These are phyloP conservation scores for Xylariaceae sp. DNA, from an alignment of 2,329 filamentous ascomycete genomes.

Conservation along the genomic window DNA sequence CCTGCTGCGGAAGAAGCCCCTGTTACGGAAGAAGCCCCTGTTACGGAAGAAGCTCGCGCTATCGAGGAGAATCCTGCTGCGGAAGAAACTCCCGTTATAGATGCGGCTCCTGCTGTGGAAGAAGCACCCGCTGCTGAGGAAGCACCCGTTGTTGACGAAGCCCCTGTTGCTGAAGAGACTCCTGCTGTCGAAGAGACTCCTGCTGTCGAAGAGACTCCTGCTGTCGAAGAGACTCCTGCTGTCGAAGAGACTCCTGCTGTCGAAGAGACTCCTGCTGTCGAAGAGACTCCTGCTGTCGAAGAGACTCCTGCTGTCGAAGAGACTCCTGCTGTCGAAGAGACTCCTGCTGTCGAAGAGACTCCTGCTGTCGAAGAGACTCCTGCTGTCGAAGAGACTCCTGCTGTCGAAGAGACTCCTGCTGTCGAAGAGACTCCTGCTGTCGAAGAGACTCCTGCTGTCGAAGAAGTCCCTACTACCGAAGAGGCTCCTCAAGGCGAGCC, in stretches of 20 bases:
- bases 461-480: neutral
- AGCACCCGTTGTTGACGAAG: neutral
- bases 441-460: neutral
- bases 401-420: neutral
- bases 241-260: conserved; percentile 4
- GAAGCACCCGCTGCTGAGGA: neutral
- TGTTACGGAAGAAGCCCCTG: neutral
- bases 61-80: neutral
- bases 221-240: neutral
- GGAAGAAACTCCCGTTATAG: neutral
- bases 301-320: conserved; percentile 7
- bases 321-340: neutral
- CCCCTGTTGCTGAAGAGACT: conserved; percentile 19
- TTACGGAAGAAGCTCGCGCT: neutral
- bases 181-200: neutral
- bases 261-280: conserved; percentile 19
- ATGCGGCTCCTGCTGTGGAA: conserved; percentile 3
- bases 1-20: neutral
- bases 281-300: neutral
- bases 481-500: neutral
- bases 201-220: neutral
- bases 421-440: neutral
- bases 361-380: neutral
- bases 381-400: neutral
- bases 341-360: neutral